These are phyloP conservation scores for Nectriaceae sp. DNA, from an alignment of 2,329 filamentous ascomycete species.

Conservation along the genomic window DNA sequence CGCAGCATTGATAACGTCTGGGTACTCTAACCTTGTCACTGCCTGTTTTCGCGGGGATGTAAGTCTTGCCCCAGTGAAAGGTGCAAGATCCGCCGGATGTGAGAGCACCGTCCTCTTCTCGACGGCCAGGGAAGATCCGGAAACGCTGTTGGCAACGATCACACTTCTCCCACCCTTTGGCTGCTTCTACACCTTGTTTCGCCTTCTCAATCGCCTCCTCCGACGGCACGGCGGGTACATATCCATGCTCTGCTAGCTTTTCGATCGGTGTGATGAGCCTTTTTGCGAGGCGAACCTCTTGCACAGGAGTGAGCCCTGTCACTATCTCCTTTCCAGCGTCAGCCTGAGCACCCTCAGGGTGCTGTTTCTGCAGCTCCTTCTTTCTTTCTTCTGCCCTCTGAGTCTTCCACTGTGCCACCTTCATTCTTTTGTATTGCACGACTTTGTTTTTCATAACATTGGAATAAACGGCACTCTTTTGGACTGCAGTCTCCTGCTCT, in stretches of 20 bases:
- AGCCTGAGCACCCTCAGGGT: slow-evolving; percentile 32
- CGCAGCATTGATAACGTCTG: slow-evolving; percentile 77
- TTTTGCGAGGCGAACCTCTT: slow-evolving; percentile 69
- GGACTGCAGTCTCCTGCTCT: slow-evolving; percentile 73
- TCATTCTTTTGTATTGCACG: slow-evolving; percentile 75
- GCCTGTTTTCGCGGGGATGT: slow-evolving; percentile 57
- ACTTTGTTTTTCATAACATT: slow-evolving; percentile 86
- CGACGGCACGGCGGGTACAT: slow-evolving; percentile 70
- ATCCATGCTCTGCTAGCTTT: slow-evolving; percentile 69
- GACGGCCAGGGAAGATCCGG: slow-evolving; percentile 85
- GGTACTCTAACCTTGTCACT: slow-evolving; percentile 59
- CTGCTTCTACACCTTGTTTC: slow-evolving; percentile 62
- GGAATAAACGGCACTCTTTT: slow-evolving; percentile 71
- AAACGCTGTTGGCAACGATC: slow-evolving; percentile 86
- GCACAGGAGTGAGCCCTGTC: slow-evolving; percentile 66
- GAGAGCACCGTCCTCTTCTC: slow-evolving; percentile 73
- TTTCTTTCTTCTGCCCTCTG: slow-evolving; percentile 50
- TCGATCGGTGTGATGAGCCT: slow-evolving; percentile 65
- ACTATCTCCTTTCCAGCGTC: slow-evolving; percentile 55
- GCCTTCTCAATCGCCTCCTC: slow-evolving; percentile 67
- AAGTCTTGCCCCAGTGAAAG: slow-evolving; percentile 76
- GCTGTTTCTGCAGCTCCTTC: slow-evolving; percentile 31
- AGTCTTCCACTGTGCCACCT: slow-evolving; percentile 68
- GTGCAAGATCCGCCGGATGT: slow-evolving; percentile 76
- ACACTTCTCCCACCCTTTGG: slow-evolving; percentile 82